Conservation (phyloP, 176 grass and related monocot species). For the Carex cristatella region DNA sequence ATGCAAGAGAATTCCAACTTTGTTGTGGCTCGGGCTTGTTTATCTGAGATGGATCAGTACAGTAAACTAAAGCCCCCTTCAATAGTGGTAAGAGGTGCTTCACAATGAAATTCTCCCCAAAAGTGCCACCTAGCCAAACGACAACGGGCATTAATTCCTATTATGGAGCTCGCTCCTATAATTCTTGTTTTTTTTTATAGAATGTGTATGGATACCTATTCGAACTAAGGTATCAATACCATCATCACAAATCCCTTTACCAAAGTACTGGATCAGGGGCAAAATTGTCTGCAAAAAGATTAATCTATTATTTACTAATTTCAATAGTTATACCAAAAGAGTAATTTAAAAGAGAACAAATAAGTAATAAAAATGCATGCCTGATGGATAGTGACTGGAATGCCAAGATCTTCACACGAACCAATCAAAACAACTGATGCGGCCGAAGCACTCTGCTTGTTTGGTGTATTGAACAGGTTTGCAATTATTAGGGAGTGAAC, state of each 20-base stretch:
- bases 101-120: constrained; percentile 73
- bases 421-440: constrained; percentile 78
- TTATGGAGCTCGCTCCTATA: neutral
- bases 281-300: constrained; percentile 66
- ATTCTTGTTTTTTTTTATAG: neutral
- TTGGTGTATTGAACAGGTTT: constrained; percentile 71
- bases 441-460: constrained; percentile 66
- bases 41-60: constrained; percentile 47
- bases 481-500: constrained; percentile 66
- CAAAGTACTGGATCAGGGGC: constrained; percentile 75
- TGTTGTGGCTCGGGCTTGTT: constrained; percentile 67
- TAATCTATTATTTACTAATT: constrained; percentile 26
- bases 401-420: constrained; percentile 90
- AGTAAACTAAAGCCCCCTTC: constrained; percentile 56
- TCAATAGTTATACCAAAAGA: constrained; percentile 2
- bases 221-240: constrained; percentile 86
- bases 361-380: constrained; percentile 31
- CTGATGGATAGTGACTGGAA: constrained; percentile 93
- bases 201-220: constrained; percentile 62
- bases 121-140: constrained; percentile 52
- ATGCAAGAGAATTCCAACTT: constrained; percentile 60
- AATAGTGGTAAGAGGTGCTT: constrained; percentile 80
- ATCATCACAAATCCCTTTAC: constrained; percentile 83
- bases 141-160: constrained; percentile 6
- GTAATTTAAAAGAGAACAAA: constrained; percentile 8